Percentiles rank a stretch among this genome's conserved stretches.
These are phyloP conservation scores for Aspergillus pseudonomiae DNA, from an alignment of 2,329 filamentous ascomycete species.

Conservation along the genomic window DNA sequence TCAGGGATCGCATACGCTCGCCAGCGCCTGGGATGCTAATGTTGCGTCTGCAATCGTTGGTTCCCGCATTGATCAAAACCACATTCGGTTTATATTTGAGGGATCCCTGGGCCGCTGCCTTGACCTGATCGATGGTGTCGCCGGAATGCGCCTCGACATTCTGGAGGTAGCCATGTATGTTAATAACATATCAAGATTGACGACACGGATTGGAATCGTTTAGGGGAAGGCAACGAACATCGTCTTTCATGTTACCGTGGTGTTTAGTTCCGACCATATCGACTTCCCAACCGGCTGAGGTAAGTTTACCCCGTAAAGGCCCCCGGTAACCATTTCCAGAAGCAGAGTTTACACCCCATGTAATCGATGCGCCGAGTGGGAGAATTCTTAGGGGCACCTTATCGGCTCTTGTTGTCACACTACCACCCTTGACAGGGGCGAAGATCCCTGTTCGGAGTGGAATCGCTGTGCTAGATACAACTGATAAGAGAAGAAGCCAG, in stretches of 20 bases:
- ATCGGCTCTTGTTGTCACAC: not conserved
- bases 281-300: slow-evolving; percentile 29
- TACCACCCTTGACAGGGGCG: not conserved
- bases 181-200: not conserved
- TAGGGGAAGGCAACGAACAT: slow-evolving; percentile 19
- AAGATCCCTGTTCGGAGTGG: not conserved
- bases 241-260: slow-evolving; percentile 30
- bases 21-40: slow-evolving; percentile 21
- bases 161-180: slow-evolving; percentile 12
- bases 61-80: slow-evolving; percentile 36
- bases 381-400: not conserved
- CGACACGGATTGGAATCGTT: not conserved
- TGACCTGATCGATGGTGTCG: slow-evolving; percentile 25
- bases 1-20: slow-evolving; percentile 27
- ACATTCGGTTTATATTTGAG: slow-evolving; percentile 28
- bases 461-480: not conserved
- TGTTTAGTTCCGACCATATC: slow-evolving; percentile 31
- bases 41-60: slow-evolving; percentile 37
- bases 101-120: slow-evolving; percentile 8
- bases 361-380: slow-evolving; percentile 45
- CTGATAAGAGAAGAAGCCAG: not conserved
- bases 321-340: slow-evolving; percentile 46
- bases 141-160: slow-evolving; percentile 31
- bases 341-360: slow-evolving; percentile 34
- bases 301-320: slow-evolving; percentile 39